Conservation (phyloP, 2,329 filamentous ascomycete species). For the Colletotrichum cordylinicola region DNA sequence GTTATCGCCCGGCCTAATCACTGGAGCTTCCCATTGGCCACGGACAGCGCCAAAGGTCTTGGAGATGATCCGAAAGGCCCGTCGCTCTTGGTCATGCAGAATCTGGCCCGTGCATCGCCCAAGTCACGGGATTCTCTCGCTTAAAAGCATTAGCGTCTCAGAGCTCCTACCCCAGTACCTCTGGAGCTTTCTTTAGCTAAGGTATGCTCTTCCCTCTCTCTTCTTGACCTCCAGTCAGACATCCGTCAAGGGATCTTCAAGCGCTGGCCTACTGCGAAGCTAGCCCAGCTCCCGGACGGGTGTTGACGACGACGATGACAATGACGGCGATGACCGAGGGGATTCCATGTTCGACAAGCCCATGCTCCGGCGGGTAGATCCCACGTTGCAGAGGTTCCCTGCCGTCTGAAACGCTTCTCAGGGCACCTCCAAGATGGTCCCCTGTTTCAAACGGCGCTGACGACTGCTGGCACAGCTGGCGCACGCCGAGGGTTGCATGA, state of each 20-base stretch:
- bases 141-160: not conserved
- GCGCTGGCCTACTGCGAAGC: not conserved
- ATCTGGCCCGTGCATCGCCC: not conserved
- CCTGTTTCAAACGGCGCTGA: slow-evolving; percentile 17
- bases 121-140: not conserved
- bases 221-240: not conserved
- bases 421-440: slow-evolving; percentile 9
- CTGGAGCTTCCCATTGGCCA: slow-evolving; percentile 24
- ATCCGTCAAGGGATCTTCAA: slow-evolving; percentile 1
- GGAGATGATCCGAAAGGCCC: not conserved
- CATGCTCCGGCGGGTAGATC: not conserved
- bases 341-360: not conserved
- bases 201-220: not conserved
- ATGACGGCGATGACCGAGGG: not conserved
- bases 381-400: not conserved
- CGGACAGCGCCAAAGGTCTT: not conserved
- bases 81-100: not conserved
- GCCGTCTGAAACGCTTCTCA: slow-evolving; percentile 13
- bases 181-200: not conserved
- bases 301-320: not conserved
- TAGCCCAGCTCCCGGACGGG: not conserved
- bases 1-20: not conserved
- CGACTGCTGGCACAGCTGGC: not conserved
- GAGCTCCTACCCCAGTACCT: not conserved
- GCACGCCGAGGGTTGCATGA: slow-evolving; percentile 16